Base-by-base conservation (phyloP, 2,329 filamentous ascomycete species). In the Fusarium austroafricanum region DNA sequence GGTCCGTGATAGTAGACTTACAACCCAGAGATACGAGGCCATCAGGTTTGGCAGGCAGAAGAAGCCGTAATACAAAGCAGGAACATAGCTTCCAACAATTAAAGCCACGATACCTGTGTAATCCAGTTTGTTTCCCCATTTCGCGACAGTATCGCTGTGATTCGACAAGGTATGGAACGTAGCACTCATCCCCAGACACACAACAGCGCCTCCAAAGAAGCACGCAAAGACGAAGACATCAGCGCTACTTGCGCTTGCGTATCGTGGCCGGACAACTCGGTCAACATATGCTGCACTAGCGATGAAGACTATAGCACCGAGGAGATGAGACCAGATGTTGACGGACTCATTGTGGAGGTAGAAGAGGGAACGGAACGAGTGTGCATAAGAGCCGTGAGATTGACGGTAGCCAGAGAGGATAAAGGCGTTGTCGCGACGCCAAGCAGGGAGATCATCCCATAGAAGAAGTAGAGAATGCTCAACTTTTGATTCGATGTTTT, bases 101-200 rank as follows among this genome's bases (percentile, higher is more conserved):
- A 99, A 82, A 47, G 90, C 88, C 29, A 98, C 92, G 71, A 99
- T 99, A 9, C 96, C 96, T 7, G 95, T 88, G 77, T 99, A 98
- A 77, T 99, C 96, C 57, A 98, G 82, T 78, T 97, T 93, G 77
- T 98, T 98, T 12, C 94, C 94, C 83, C 93, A 92, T 65, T 87
- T 90, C 3, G 91, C 89, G 15, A 97, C 92, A 3, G 80, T 79
- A 37, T 89, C 87, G 18, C 92, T 96, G 78, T 99, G 96, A 70
- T 97, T 97, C 21, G 86, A 89, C 46, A 97, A 86, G 3, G 92
- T 87, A 77, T 99, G 96, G 76, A 90, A 99, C 4, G 90, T 92
- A 7, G 93, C 91, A 71, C 91, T 94, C 89, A 94, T 92, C 21
- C 91, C 90, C 52, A 96, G 81, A 73, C 92, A 95, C 33, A 88